Percentiles rank a stretch among this genome's conserved stretches.
Evolutionary conservation across 306 rosid species (phyloP).

Genomic region (Carpinus viminea): DNA sequence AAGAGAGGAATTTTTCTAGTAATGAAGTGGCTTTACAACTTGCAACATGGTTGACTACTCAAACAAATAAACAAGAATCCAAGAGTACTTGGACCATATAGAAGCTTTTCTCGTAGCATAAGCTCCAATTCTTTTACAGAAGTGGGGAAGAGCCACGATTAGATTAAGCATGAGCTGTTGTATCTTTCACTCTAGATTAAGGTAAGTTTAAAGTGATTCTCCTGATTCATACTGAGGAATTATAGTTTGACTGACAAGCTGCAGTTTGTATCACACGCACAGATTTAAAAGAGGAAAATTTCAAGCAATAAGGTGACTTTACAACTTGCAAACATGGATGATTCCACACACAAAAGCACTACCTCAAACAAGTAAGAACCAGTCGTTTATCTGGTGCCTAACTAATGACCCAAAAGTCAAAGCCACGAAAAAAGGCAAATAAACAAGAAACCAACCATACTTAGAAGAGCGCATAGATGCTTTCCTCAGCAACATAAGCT

Average conservation of each 20-base stretch:
- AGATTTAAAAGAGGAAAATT: neutral
- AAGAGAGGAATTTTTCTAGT: no score
- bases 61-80: neutral
- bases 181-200: neutral
- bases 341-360: neutral
- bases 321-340: neutral
- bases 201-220: neutral
- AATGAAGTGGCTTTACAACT: neutral
- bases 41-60: neutral
- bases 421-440: neutral
- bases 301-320: neutral
- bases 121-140: neutral
- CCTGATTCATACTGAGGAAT: neutral
- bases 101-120: neutral
- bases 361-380: neutral
- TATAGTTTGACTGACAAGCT: no score
- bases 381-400: neutral
- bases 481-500: neutral
- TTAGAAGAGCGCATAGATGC: neutral
- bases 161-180: neutral
- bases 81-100: neutral
- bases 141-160: neutral
- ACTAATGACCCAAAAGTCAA: conserved; percentile 1
- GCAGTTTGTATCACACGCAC: neutral
- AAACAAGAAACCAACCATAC: neutral